Evolutionary conservation across 75 land plant species (phyloP), one percentile per base, ranked within the genome.

Genomic region (Selaginella moellendorffii): DNA sequence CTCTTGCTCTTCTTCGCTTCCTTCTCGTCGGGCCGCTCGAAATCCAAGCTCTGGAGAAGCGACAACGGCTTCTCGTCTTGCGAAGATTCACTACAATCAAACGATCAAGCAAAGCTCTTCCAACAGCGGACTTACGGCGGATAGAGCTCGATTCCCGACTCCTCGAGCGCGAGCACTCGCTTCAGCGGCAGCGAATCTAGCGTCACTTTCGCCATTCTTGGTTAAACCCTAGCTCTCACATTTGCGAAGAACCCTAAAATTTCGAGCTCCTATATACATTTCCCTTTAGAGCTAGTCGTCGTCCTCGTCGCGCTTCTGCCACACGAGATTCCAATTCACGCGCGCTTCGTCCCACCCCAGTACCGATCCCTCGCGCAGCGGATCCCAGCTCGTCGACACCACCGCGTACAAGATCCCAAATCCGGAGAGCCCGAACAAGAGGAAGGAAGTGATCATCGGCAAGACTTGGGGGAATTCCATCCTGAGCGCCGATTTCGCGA

Each of bases 141-240:
- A 20, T 73, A 72, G 31, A 72, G 80, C 56, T 83, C 85, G 68
- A 69, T 66, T 26, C 85, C 85, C 29, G 31, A 21, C 68, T 83
- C 85, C 22, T 83, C 85, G 17, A 90, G 74, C 60, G 80, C 78
- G 20, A 89, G 76, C 23, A 88, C 54, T 60, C 97, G 89, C 73
- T 88, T 92, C 64, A 92, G 69, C 2, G 97, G 97, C 52, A 92
- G 87, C 67, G 76, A 78, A 72, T 92, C 97, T 20, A 92, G 62
- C 0, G 81, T 70, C 24, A 78, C 63, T 23, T 27, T 31, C 74
- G 53, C 53, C 59, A 24, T 25, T 20, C 30, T 60, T 1, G 10
- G 10, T 36, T 5, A 36, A 36, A 36, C 46, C 46, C 46, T 36
- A 36, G 14, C 46, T 36, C 46, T 14, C 46, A 36, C n/a, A n/a